Conservation (phyloP, 495 filamentous ascomycete species). For the Daldinia decipiens region DNA sequence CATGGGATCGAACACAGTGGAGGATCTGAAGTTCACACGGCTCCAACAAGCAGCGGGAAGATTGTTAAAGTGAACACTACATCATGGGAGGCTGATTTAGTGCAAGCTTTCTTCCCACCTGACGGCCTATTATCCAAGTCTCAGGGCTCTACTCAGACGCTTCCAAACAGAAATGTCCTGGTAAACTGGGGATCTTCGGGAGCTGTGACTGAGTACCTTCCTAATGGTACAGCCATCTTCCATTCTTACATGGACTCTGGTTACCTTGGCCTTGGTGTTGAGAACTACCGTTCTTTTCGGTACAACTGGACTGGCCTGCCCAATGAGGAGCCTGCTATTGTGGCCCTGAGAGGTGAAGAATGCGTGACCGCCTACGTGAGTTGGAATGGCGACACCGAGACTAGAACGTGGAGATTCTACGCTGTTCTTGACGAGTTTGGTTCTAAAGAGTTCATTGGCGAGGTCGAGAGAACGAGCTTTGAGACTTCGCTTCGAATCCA, state of each 20-base stretch:
- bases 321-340: slow-evolving; percentile 49
- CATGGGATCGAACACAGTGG: slow-evolving; percentile 52
- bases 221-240: slow-evolving; percentile 64
- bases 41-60: slow-evolving; percentile 63
- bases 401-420: slow-evolving; percentile 49
- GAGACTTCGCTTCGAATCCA: slow-evolving; percentile 47
- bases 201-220: slow-evolving; percentile 66
- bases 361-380: slow-evolving; percentile 49
- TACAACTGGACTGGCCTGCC: slow-evolving; percentile 54
- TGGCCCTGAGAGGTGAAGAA: slow-evolving; percentile 41
- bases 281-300: slow-evolving; percentile 53
- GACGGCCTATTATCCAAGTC: slow-evolving; percentile 64
- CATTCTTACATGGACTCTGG: slow-evolving; percentile 52
- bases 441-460: slow-evolving; percentile 44
- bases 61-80: slow-evolving; percentile 66
- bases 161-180: slow-evolving; percentile 65
- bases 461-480: slow-evolving; percentile 46
- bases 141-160: slow-evolving; percentile 69
- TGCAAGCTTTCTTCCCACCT: slow-evolving; percentile 51
- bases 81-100: slow-evolving; percentile 60
- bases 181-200: slow-evolving; percentile 70
- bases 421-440: slow-evolving; percentile 40
- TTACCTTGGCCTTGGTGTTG: slow-evolving; percentile 42
- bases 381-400: slow-evolving; percentile 57
- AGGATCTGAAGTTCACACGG: slow-evolving; percentile 51